phyloP scores from a whole-genome alignment of 2,329 filamentous ascomycete species.

The Tympanopsis confertula region DNA sequence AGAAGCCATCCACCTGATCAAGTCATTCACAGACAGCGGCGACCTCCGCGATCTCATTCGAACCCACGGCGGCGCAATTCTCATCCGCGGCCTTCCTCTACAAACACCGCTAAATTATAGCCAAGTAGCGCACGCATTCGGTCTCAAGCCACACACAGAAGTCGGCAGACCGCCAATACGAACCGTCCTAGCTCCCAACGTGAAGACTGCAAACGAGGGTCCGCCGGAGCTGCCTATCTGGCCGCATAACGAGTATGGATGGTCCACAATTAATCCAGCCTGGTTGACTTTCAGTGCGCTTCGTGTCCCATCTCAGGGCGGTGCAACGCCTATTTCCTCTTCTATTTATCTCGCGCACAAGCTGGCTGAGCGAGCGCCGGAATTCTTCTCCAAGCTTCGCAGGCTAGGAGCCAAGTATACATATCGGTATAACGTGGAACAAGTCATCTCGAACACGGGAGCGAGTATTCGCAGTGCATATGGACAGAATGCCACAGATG shows the following conservation, averaged over 20 bases:
- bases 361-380: slow-evolving; percentile 12
- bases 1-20: slow-evolving; percentile 7
- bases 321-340: slow-evolving; percentile 20
- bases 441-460: slow-evolving; percentile 16
- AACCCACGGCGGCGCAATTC: slow-evolving; percentile 17
- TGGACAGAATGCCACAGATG: slow-evolving; percentile 12
- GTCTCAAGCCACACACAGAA: slow-evolving; percentile 18
- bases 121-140: slow-evolving; percentile 19
- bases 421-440: slow-evolving; percentile 14
- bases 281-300: too few species aligned
- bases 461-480: slow-evolving; percentile 17
- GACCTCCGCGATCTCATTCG: slow-evolving; percentile 11
- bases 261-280: slow-evolving; percentile 22
- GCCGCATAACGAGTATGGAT: slow-evolving; percentile 24
- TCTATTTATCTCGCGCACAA: slow-evolving; percentile 14
- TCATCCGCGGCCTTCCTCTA: slow-evolving; percentile 19
- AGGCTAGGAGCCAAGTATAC: slow-evolving; percentile 16
- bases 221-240: slow-evolving; percentile 24
- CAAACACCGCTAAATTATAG: slow-evolving; percentile 18
- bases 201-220: slow-evolving; percentile 24
- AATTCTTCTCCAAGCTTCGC: slow-evolving; percentile 14
- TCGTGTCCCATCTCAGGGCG: slow-evolving; percentile 11
- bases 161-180: slow-evolving; percentile 18
- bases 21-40: slow-evolving; percentile 10
- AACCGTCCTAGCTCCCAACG: slow-evolving; percentile 18